Evolutionary conservation across 441 rosid species (phyloP), one percentile per base, ranked within the genome.

Genomic region (Pelargonium citronellum): DNA sequence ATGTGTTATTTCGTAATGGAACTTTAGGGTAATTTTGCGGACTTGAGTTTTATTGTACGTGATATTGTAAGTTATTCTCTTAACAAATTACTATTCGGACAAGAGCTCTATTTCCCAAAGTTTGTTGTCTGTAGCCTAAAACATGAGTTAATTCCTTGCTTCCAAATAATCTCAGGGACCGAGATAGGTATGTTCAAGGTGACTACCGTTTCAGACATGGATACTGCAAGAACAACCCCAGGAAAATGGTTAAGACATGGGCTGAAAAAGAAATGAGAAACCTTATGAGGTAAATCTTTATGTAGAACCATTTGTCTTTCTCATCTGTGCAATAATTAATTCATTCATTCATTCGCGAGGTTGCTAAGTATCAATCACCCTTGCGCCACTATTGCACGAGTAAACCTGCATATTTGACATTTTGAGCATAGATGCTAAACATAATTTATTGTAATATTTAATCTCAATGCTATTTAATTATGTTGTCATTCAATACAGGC

Each of bases 191-290:
- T 75, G 99, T 94, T 55, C 94, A 89, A 82, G 99, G 99, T 79
- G 97, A 91, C 79, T 91, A 82, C 77, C 94, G 99, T 44, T 94
- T 94, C 77, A 87, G 99, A 82, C 69, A 86, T 84, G 99, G 96
- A n/a, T 91, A 94, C 75, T 87, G 96, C 83, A 87, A 88, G 79
- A 94, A 91, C 77, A 94, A 94, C 82, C 97, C 97, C 1, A 84
- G 99, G 69, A 91, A 94, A 85, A 94, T 91, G 99, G 99, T 94
- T 20, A 86, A 90, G 78, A 91, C 91, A 0, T 94, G 97, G 97
- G 99, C 99, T 76, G 99, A 94, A 78, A 94, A 94, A 74, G 99
- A 94, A 86, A 86, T 87, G 84, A 87, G 99, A 80, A 94, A 94
- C 84, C 97, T 91, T 69, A 73, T 86, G 87, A 91, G 99, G 99